Evolutionary conservation across 163 green algal species (phyloP).

Genomic region (Trebouxia gelatinosa): DNA sequence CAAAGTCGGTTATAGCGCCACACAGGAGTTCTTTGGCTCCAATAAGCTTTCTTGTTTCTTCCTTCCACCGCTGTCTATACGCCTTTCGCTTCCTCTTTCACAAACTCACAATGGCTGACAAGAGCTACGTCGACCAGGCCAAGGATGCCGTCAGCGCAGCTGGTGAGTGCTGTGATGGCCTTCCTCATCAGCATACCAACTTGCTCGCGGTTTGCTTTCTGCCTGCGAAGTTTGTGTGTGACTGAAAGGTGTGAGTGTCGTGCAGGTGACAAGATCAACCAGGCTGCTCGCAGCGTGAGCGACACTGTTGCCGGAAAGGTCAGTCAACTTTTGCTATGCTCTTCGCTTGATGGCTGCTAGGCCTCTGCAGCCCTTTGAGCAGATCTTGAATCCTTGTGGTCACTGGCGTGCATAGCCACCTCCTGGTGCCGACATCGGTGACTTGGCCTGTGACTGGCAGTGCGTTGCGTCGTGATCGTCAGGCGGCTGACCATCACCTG

Average conservation of each 20-base stretch:
- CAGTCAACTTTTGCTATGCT: not conserved
- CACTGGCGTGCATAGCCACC: not conserved
- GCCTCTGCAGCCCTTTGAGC: not conserved
- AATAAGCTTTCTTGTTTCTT: too few species aligned
- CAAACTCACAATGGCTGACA: conserved; percentile 34
- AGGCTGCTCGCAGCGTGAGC: not conserved
- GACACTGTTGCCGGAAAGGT: conserved; percentile 19
- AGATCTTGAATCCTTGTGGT: not conserved
- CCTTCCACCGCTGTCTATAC: too few species aligned
- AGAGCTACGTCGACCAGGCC: conserved; percentile 32
- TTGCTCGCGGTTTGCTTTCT: not conserved
- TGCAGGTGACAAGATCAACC: conserved; percentile 8
- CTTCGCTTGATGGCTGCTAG: not conserved
- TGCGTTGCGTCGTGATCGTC: not conserved
- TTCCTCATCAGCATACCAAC: too few species aligned
- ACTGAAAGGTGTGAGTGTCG: not conserved
- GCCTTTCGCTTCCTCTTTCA: too few species aligned
- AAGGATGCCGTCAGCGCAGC: conserved; percentile 31
- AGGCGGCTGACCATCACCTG: not conserved
- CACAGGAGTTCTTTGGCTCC: too few species aligned
- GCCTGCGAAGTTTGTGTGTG: not conserved
- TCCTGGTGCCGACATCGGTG: not conserved
- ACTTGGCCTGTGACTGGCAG: not conserved
- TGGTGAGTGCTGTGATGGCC: not conserved
- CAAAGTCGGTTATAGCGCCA: too few species aligned